These are phyloP conservation scores for Colletotrichum godetiae DNA, from an alignment of 2,329 filamentous ascomycete genomes.

Conservation along the genomic window DNA sequence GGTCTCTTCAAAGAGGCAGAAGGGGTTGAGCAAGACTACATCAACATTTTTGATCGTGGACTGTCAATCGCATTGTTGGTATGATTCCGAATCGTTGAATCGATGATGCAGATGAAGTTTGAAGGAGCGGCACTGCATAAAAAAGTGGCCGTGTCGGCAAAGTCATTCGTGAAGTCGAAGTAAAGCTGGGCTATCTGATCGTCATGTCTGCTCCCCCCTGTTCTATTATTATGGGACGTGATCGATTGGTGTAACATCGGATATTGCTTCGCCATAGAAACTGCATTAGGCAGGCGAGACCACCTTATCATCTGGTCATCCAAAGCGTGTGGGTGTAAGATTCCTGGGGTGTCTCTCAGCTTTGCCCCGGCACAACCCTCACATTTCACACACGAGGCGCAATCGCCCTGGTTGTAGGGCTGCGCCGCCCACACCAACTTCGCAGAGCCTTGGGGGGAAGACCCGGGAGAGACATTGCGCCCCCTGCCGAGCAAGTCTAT, in stretches of 20 bases:
- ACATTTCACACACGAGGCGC: not conserved
- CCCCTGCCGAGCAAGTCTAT: not conserved
- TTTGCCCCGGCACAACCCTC: not conserved
- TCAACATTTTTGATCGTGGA: not conserved
- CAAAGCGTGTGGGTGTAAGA: not conserved
- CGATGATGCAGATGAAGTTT: not conserved
- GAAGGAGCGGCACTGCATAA: not conserved
- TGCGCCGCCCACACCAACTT: not conserved
- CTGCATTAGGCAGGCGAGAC: not conserved
- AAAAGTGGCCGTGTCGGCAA: not conserved
- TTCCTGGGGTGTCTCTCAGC: not conserved
- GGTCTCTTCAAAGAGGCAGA: not conserved
- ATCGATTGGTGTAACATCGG: not conserved
- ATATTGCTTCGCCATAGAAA: not conserved
- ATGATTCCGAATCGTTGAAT: not conserved
- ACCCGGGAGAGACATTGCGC: not conserved
- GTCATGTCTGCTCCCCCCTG: not conserved
- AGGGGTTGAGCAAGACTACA: not conserved
- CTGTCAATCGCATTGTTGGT: not conserved
- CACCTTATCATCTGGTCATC: not conserved
- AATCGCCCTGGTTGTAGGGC: constrained; percentile 5
- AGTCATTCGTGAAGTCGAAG: not conserved
- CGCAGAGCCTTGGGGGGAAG: not conserved
- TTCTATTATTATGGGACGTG: not conserved
- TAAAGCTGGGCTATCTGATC: not conserved